Base-by-base conservation (phyloP, 768 basidiomycete genomes). In the Infundibulicybe gibba region DNA sequence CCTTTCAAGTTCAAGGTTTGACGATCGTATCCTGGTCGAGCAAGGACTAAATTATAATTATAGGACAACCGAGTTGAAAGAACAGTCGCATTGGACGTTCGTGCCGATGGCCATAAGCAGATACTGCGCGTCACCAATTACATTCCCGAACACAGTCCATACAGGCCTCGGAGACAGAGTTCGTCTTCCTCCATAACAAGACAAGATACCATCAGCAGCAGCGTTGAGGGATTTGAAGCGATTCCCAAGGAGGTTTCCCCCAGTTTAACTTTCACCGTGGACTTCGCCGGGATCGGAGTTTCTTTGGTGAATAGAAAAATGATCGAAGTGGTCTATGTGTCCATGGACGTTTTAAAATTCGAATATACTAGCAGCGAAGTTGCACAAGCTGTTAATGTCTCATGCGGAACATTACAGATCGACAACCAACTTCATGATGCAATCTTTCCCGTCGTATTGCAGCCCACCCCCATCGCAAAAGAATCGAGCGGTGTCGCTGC, bases 351-450 rank as follows among this genome's bases (percentile, higher is more conserved):
- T 12, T 72, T 98, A 46, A 85, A 87, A 55, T 76, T 97, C 49
- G 90, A 93, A 55, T 98, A 94, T 65, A 79, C 76, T 35, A 80
- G 88, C 57, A 94, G 85, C 58, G 68, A 78, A 1, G 74, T 85
- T 32, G 85, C 90, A 5, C 91, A 94, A 57, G 79, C 89, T 1
- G 72, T 94, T 44, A 90, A 81, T 41, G 33, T 98, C 32, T 81
- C 86, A 6, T 88, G 87, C 59, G 90, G 88, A n/a, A 84, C 77
- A 55, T 74, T 99, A 10, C 94, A 98, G 62, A 79, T 98, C 49
- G 97, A 99, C 68, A 99, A 98, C 60, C 97, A 99, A 61, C 79
- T 99, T 11, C 95, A 98, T 49, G 97, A 98, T 48, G 94, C 93
- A 14, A 61, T 94, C 11, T 99, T 85, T 71, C 94, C 97, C 2